Percentiles rank a stretch among this genome's conserved stretches.
Evolutionary conservation across 768 basidiomycete species (phyloP).

Genomic region (Tylopilus sp.): DNA sequence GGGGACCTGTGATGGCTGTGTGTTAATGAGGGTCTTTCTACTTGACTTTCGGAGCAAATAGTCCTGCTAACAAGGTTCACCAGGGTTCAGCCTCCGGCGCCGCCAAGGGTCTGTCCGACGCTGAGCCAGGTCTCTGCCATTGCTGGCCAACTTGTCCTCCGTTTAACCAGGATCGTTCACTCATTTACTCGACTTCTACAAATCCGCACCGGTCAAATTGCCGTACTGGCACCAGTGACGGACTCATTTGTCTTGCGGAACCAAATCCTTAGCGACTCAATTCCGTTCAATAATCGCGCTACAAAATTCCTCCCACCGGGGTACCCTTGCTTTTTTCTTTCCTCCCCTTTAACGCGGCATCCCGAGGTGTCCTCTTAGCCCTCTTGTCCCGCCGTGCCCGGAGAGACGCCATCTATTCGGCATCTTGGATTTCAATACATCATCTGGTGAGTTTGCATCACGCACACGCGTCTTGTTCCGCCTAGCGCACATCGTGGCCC

Average conservation of each 20-base stretch:
- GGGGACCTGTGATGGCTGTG: conserved; percentile 38
- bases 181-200: conserved; percentile 27
- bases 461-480: conserved; percentile 31
- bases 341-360: conserved; percentile 26
- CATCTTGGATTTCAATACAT: conserved; percentile 28
- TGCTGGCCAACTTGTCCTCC: conserved; percentile 13
- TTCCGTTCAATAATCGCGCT: conserved; percentile 34
- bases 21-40: conserved; percentile 31
- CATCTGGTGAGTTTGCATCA: conserved; percentile 31
- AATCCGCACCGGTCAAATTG: conserved; percentile 24
- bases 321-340: conserved; percentile 30
- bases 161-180: conserved; percentile 19
- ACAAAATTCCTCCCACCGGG: conserved; percentile 31
- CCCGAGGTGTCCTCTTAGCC: conserved; percentile 20
- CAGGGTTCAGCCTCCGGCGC: conserved; percentile 30
- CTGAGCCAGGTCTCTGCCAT: conserved; percentile 15
- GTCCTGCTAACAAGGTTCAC: conserved; percentile 24
- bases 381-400: conserved; percentile 16
- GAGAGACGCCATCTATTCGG: conserved; percentile 17
- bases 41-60: conserved; percentile 34
- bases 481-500: conserved; percentile 29
- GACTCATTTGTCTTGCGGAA: conserved; percentile 34
- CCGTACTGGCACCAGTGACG: conserved; percentile 28
- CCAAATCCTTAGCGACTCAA: conserved; percentile 36
- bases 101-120: conserved; percentile 27